A percentile compares a stretch with the other conserved stretches of the same genome.
phyloP scores from a whole-genome alignment of 2,329 filamentous ascomycete genomes.

The Pyrenophora tritici-repentis region DNA sequence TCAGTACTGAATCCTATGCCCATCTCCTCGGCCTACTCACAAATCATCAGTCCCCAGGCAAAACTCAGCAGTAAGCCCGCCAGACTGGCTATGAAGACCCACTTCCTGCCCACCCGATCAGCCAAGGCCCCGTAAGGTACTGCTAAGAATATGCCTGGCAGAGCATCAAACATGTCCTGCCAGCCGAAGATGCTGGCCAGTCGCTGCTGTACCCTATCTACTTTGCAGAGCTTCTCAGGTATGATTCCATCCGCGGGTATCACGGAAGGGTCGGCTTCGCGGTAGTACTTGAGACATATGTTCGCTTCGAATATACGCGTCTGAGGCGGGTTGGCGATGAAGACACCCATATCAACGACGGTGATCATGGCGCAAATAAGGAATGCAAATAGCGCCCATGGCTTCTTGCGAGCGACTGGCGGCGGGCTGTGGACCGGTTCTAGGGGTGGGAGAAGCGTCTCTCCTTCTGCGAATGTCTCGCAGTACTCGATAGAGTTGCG shows the following conservation, averaged over 20 bases:
- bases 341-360: constrained; percentile 54
- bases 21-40: constrained; percentile 20
- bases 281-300: constrained; percentile 54
- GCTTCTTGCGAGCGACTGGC: constrained; percentile 27
- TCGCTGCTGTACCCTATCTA: constrained; percentile 55
- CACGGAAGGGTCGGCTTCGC: constrained; percentile 49
- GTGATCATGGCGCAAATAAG: constrained; percentile 51
- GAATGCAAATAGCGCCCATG: constrained; percentile 37
- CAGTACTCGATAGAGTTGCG: constrained; percentile 17
- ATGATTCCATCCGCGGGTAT: constrained; percentile 51
- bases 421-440: constrained; percentile 2
- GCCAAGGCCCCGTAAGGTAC: constrained; percentile 57
- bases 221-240: constrained; percentile 56
- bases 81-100: constrained; percentile 50
- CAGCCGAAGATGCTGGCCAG: constrained; percentile 58
- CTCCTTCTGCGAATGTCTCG: constrained; percentile 13
- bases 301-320: constrained; percentile 57
- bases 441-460: constrained; percentile 22
- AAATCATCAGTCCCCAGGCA: constrained; percentile 42
- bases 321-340: constrained; percentile 52
- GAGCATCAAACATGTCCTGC: constrained; percentile 55
- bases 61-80: constrained; percentile 47
- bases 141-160: constrained; percentile 52
- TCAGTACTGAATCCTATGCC: constrained; percentile 5
- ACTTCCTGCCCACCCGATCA: constrained; percentile 55